Conservation (phyloP, 768 basidiomycete genomes). For the Boletus rex-veris region DNA sequence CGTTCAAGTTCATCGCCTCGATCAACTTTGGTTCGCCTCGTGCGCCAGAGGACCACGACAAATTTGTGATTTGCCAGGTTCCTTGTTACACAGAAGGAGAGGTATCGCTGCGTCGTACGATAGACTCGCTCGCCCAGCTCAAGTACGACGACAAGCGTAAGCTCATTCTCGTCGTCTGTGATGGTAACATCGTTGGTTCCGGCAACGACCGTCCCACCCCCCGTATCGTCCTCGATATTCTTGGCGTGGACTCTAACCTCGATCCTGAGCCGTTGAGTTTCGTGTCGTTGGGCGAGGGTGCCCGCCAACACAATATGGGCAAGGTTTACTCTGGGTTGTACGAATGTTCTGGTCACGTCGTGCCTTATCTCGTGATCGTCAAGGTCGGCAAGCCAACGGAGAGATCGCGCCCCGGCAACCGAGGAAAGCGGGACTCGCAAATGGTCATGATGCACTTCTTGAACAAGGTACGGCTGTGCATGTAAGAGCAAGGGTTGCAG, state of each 20-base stretch:
- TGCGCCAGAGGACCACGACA: constrained; percentile 92
- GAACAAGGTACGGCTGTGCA: constrained; percentile 66
- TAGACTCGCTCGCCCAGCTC: constrained; percentile 90
- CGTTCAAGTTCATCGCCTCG: constrained; percentile 93
- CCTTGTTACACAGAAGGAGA: constrained; percentile 99
- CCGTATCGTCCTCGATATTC: constrained; percentile 92
- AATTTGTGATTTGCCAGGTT: constrained; percentile 96
- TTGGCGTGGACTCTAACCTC: constrained; percentile 88
- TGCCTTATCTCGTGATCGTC: constrained; percentile 88
- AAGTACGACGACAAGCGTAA: constrained; percentile 99
- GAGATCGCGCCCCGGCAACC: constrained; percentile 88
- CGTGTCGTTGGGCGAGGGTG: constrained; percentile 89
- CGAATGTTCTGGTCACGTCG: constrained; percentile 91
- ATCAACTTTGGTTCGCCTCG: constrained; percentile 77
- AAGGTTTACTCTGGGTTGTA: constrained; percentile 97
- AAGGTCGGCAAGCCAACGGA: constrained; percentile 97
- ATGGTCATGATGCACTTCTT: constrained; percentile 96
- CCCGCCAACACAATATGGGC: constrained; percentile 97
- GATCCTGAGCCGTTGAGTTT: constrained; percentile 96
- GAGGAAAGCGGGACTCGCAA: constrained; percentile 98
- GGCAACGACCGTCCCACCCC: constrained; percentile 97
- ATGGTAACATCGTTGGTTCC: constrained; percentile 96
- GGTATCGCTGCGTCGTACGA: constrained; percentile 75
- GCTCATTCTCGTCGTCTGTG: constrained; percentile 33
- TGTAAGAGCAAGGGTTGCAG: background rate